Evolutionary conservation across 2,329 filamentous ascomycete species (phyloP), one percentile per base, ranked within the genome.

Genomic region (Arthroderma sp.): DNA sequence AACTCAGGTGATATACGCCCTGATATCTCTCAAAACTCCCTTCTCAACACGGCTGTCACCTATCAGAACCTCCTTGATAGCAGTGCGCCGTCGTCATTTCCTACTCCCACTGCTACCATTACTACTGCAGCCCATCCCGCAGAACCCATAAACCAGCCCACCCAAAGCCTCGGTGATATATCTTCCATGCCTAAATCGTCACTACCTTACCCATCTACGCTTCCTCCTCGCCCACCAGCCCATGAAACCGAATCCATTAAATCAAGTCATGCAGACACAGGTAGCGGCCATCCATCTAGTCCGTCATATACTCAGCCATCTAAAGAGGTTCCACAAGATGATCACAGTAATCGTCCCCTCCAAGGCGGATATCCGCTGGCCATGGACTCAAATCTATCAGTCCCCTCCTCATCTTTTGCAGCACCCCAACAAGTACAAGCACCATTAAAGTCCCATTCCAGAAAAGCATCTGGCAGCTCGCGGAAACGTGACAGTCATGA

Each of bases 21-120:
- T 61, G 62, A 52, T 47, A 62, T 59, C 9, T 41, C 61, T 55
- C 60, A 60, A 54, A 58, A 61, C 59, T 62, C 62, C 8, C 28
- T 33, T 31, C 25, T 51, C 58, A 67, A 71, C 61, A 67, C 66
- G 56, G 75, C 73, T 59, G 72, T 77, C 65, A 73, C 76, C 64
- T 75, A 74, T 63, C 74, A 77, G 65, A 73, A 70, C 57, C 65
- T 77, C 57, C 70, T 77, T 64, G 74, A 77, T 68, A 77, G 75
- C 64, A 69, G 77, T 38, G 70, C 73, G 59, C 68, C 71, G 51
- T 69, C 68, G 31, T 62, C 63, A 44, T 62, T 62, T 47, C 31
- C 47, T 60, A 55, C 63, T 51, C 55, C 65, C 59, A 61, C 65
- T 57, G 64, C 44, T 54, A 64, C 63, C 54, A 35, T 39, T 61